Base-by-base conservation (phyloP, 768 basidiomycete species). In the Hydnomerulius pinastri region DNA sequence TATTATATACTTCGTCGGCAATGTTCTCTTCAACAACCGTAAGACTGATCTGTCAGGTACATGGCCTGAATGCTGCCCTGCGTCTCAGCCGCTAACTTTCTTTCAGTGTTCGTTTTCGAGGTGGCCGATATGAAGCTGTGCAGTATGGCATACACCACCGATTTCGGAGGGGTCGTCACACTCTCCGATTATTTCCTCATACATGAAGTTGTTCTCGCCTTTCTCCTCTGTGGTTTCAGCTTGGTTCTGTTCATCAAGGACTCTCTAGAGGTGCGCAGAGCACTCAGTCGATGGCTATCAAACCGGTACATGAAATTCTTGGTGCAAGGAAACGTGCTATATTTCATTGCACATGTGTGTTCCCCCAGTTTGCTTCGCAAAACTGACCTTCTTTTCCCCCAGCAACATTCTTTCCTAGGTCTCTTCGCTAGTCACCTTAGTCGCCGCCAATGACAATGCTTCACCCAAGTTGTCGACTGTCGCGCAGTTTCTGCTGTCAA, bases 271-370 rank as follows among this genome's bases (percentile, higher is more conserved):
- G 50, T 48, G 43, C 44, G 60, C 39, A 48, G n/a, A 5, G 3
- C 36, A 13, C 54, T 53, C 0, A 57, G 46, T 10, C 30, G 8
- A 5, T 61, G 52, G 53, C 18, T 43, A 4, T 17, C 18, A 4
- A 61, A 48, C 21, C 45, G n/a, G 0, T 32, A 21, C 13, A 48
- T 61, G 40, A 7, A 28, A 11, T 27, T 50, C 1, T 45, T 60
- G n/a, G 9, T 39, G 10, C 40, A 32, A 4, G 56, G 61, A 17
- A 59, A 56, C 2, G n/a, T 45, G 1, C n/a, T 39, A 2, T 61
- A 61, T 38, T 61, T 58, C 17, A 1, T 54, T n/a, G 28, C 52
- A n/a, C n/a, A n/a, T n/a, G 59, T 61, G 33, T 4, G 59, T 49
- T 6, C 8, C 8, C 25, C 43, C 18, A 35, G 4, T 11, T 17